phyloP scores from a whole-genome alignment of 352 stramenopile genomes.

The Globisporangium cystogenes region DNA sequence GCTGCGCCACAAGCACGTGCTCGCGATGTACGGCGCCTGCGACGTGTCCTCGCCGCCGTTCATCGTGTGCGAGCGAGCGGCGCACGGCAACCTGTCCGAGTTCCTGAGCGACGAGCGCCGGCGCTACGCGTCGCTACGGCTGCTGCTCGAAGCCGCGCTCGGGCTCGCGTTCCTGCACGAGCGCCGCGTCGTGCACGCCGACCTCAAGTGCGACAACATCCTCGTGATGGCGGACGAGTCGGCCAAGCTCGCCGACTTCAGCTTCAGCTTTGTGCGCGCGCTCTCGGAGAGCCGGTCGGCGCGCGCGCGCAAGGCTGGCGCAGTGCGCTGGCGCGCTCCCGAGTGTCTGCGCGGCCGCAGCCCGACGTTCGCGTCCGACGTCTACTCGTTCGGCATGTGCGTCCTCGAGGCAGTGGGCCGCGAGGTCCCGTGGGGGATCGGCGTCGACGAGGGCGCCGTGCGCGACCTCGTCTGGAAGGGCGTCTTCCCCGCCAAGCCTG shows the following conservation, averaged over 20 bases:
- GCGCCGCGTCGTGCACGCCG: conserved; percentile 47
- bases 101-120: neutral
- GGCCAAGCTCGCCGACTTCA: conserved; percentile 6
- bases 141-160: conserved; percentile 5
- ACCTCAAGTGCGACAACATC: conserved; percentile 70
- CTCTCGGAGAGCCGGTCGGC: neutral
- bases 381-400: conserved; percentile 6
- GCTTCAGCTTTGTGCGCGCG: conserved; percentile 4
- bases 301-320: neutral
- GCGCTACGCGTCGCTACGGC: neutral
- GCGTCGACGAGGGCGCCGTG: conserved; percentile 18
- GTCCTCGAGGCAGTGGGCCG: conserved; percentile 2
- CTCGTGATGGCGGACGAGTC: neutral
- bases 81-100: conserved; percentile 3
- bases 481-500: neutral
- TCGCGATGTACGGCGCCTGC: conserved; percentile 12
- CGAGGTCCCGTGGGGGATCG: neutral
- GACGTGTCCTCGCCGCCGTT: conserved; percentile 8
- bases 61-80: conserved; percentile 3
- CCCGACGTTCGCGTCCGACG: conserved; percentile 1
- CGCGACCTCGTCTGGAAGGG: conserved; percentile 9
- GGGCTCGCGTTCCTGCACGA: conserved; percentile 46
- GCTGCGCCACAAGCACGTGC: conserved; percentile 11
- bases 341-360: neutral
- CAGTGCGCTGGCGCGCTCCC: neutral